Evolutionary conservation across 331 rosid species (phyloP).

Genomic region (Phaseolus coccineus): DNA sequence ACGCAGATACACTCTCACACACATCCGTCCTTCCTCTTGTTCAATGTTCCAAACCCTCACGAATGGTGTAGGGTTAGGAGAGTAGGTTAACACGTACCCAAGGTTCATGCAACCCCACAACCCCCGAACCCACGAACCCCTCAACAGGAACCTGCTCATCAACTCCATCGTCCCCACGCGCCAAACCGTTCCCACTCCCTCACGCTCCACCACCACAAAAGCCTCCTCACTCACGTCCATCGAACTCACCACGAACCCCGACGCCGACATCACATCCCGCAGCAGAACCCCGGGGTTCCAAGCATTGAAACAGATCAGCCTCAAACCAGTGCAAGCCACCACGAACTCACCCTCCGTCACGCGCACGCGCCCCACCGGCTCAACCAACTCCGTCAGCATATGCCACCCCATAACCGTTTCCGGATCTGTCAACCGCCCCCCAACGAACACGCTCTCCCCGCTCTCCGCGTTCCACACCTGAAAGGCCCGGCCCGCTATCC

Average conservation of each 20-base stretch:
- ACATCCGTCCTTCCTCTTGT: neutral
- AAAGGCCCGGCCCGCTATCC: conserved; percentile 65
- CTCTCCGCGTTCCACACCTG: conserved; percentile 71
- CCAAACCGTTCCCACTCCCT: conserved; percentile 60
- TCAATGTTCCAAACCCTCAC: conserved; percentile 67
- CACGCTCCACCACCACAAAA: conserved; percentile 56
- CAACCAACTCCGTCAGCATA: conserved; percentile 65
- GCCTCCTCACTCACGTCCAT: conserved; percentile 58
- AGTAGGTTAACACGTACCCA: conserved; percentile 63
- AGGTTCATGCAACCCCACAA: conserved; percentile 69
- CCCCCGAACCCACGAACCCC: conserved; percentile 45
- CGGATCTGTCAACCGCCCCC: conserved; percentile 73
- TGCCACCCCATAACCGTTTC: conserved; percentile 83
- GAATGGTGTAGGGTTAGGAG: conserved; percentile 31
- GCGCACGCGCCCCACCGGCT: conserved; percentile 71
- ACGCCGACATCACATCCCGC: conserved; percentile 45
- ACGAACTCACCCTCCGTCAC: conserved; percentile 56
- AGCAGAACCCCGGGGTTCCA: conserved; percentile 51
- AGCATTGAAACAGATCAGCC: conserved; percentile 58
- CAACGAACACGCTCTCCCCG: conserved; percentile 56
- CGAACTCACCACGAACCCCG: conserved; percentile 59
- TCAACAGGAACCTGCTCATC: conserved; percentile 53
- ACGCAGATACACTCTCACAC: conserved; percentile 38
- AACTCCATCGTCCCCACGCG: conserved; percentile 51
- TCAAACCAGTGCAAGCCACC: conserved; percentile 73